Percentiles rank a stretch among this genome's conserved stretches.
phyloP scores from a whole-genome alignment of 108 stramenopile genomes.

The Pinguiococcus pyrenoidosus region DNA sequence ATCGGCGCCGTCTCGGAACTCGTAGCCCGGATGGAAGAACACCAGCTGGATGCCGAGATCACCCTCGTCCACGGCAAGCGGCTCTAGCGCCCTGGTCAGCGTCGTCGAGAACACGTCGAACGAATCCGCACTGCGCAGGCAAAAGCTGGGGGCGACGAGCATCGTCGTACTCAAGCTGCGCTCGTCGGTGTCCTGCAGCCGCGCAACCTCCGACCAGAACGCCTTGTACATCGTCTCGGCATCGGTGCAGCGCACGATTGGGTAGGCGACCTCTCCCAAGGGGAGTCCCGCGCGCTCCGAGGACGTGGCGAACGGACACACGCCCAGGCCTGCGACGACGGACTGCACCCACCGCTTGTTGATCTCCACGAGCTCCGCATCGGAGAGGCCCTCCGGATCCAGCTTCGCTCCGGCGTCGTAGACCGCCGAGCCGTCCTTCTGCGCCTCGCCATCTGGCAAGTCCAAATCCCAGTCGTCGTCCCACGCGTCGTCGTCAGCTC shows the following conservation, averaged over 20 bases:
- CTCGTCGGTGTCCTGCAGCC: constrained; percentile 26
- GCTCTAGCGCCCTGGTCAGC: constrained; percentile 67
- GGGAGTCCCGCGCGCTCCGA: constrained; percentile 69
- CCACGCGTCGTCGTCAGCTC: too few relatives aligned
- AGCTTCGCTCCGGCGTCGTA: constrained; percentile 34
- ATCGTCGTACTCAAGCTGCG: constrained; percentile 63
- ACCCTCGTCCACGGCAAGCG: constrained; percentile 49
- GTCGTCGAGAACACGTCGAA: constrained; percentile 68
- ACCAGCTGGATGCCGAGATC: constrained; percentile 69
- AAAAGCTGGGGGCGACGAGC: constrained; percentile 67
- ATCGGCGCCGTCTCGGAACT: constrained; percentile 75
- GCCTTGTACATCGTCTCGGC: constrained; percentile 71
- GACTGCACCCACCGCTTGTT: constrained; percentile 55
- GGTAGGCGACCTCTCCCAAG: constrained; percentile 67
- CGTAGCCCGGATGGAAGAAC: constrained; percentile 90
- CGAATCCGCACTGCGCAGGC: constrained; percentile 64
- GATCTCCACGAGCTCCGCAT: constrained; percentile 44
- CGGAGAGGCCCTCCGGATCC: constrained; percentile 44
- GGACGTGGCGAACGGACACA: constrained; percentile 79
- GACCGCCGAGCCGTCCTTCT: constrained; percentile 3
- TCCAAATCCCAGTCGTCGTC: constrained; percentile 66
- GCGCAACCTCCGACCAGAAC: constrained; percentile 74
- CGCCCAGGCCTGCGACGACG: constrained; percentile 76
- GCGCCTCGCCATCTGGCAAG: constrained; percentile 41
- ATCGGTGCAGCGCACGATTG: constrained; percentile 47